These are phyloP conservation scores for Colletotrichum sp. DNA, from an alignment of 2,329 filamentous ascomycete species.

Conservation along the genomic window DNA sequence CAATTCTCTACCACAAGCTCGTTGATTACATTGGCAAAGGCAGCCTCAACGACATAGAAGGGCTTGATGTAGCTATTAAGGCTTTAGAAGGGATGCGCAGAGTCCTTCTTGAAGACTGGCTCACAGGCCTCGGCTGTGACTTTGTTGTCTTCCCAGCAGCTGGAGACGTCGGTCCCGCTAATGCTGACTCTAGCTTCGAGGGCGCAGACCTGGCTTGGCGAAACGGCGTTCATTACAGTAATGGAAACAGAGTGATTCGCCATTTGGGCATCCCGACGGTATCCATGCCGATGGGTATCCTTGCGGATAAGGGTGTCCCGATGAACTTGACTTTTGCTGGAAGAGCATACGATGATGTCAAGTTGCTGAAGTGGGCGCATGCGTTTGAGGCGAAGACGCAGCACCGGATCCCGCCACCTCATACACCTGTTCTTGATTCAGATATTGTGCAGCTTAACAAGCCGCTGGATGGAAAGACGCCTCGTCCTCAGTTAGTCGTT, in stretches of 20 bases:
- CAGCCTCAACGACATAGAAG: neutral
- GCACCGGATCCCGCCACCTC: neutral
- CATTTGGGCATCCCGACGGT: neutral
- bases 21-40: neutral
- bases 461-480: fast-evolving
- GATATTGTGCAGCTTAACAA: neutral
- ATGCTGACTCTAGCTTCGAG: neutral
- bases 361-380: neutral
- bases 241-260: neutral
- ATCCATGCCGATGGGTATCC: neutral
- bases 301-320: neutral
- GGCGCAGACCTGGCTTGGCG: neutral
- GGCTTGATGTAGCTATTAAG: neutral
- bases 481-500: neutral
- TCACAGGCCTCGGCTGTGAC: neutral
- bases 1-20: neutral
- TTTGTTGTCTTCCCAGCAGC: neutral
- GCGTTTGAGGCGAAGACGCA: neutral
- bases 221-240: neutral
- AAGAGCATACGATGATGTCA: neutral
- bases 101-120: neutral
- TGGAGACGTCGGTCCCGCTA: neutral
- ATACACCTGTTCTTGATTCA: neutral
- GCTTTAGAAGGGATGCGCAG: neutral
- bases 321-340: neutral